Conservation (phyloP, 345 rosid genomes). For the Moringa oleifera region DNA sequence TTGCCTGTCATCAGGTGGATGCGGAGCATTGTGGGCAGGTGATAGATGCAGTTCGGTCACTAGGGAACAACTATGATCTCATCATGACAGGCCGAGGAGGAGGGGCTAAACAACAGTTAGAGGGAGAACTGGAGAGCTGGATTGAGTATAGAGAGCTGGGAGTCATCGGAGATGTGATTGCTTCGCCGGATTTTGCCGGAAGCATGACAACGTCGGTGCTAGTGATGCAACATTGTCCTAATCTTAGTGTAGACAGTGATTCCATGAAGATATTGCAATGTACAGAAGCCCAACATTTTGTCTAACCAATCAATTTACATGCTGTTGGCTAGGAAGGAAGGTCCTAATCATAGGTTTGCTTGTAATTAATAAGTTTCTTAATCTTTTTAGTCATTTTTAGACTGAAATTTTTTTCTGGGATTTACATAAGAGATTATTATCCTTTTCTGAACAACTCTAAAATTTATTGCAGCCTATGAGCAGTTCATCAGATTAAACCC, state of each 20-base stretch:
- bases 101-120: not conserved
- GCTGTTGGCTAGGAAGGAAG: no score
- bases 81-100: slow-evolving; percentile 22
- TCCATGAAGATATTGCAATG: not conserved
- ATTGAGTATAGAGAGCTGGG: slow-evolving; percentile 31
- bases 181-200: slow-evolving; percentile 20
- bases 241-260: not conserved
- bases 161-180: slow-evolving; percentile 28
- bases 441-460: no score
- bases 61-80: slow-evolving; percentile 18
- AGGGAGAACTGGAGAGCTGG: slow-evolving; percentile 25
- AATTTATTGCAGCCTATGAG: no score
- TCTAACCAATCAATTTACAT: no score
- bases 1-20: not conserved
- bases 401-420: no score
- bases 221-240: slow-evolving; percentile 19
- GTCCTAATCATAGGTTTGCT: no score
- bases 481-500: no score
- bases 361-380: no score
- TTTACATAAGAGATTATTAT: no score
- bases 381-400: no score
- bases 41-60: slow-evolving; percentile 7
- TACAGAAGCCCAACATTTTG: no score
- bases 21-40: slow-evolving; percentile 10
- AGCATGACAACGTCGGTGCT: slow-evolving; percentile 23